Conservation (phyloP, 2,329 filamentous ascomycete species). For the Colletotrichum gloeosporioides region DNA sequence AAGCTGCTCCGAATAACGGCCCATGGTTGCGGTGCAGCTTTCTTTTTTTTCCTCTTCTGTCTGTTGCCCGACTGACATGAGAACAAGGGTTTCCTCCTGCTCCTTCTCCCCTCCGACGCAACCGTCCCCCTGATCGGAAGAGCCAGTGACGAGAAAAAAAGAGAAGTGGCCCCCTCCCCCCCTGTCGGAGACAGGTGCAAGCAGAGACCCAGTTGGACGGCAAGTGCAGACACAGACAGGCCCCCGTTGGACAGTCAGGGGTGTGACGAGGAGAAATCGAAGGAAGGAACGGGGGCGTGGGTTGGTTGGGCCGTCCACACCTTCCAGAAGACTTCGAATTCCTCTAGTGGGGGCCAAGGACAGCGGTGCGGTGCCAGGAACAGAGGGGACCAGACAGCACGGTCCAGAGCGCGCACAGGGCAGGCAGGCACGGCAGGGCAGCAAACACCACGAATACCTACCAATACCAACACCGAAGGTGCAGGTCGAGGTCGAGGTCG, state of each 20-base stretch:
- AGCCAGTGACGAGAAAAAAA: neutral
- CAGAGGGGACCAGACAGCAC: neutral
- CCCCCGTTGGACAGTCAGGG: neutral
- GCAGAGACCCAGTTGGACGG: constrained; percentile 8
- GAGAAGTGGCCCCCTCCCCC: neutral
- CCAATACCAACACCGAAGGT: neutral
- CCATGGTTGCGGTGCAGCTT: neutral
- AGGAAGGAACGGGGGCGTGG: neutral
- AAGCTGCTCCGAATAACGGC: neutral
- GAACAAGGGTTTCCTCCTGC: neutral
- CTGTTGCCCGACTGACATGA: neutral
- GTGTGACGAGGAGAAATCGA: neutral
- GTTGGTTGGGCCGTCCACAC: neutral
- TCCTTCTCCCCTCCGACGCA: neutral
- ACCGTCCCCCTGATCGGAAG: neutral
- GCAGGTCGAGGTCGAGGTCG: too few relatives aligned
- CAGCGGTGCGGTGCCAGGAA: neutral
- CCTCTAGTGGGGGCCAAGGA: neutral
- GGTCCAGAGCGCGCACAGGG: neutral
- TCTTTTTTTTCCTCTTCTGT: neutral
- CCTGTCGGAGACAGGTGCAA: neutral
- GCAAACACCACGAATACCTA: neutral
- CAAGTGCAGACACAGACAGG: neutral
- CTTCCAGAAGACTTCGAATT: constrained; percentile 18
- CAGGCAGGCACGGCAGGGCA: neutral